Evolutionary conservation across 1,139 yeast genomes (phyloP).

Genomic region (Suhomyces bokatorum): DNA sequence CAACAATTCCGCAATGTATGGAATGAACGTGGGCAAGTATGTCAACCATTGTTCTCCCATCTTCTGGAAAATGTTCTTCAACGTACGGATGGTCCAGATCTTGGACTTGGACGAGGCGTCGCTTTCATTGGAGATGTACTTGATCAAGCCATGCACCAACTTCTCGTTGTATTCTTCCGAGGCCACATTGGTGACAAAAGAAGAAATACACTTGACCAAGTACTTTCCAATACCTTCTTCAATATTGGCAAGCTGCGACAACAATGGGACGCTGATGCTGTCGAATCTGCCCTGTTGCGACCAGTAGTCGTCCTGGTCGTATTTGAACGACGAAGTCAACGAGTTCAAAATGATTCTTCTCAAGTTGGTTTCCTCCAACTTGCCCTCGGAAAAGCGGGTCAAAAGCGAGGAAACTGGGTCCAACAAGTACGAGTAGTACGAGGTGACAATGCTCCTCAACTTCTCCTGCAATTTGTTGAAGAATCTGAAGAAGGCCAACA

Average conservation of each 20-base stretch:
- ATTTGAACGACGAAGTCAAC: slow-evolving; percentile 75
- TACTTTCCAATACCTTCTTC: slow-evolving; percentile 74
- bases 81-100: slow-evolving; percentile 79
- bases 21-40: slow-evolving; percentile 90
- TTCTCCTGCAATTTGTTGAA: slow-evolving; percentile 81
- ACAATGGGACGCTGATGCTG: slow-evolving; percentile 58
- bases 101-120: slow-evolving; percentile 44
- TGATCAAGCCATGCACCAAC: slow-evolving; percentile 41
- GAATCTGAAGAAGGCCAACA: slow-evolving; percentile 79
- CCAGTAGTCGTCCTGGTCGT: slow-evolving; percentile 95
- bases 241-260: slow-evolving; percentile 63
- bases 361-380: slow-evolving; percentile 52
- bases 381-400: slow-evolving; percentile 43
- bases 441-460: slow-evolving; percentile 82
- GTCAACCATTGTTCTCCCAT: slow-evolving; percentile 95
- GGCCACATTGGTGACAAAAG: slow-evolving; percentile 71
- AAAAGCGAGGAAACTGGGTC: slow-evolving; percentile 68
- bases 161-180: slow-evolving; percentile 78
- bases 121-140: slow-evolving; percentile 38
- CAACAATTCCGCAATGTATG: slow-evolving; percentile 88
- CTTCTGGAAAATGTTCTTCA: slow-evolving; percentile 82
- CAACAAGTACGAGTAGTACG: slow-evolving; percentile 80
- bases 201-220: slow-evolving; percentile 75
- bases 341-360: slow-evolving; percentile 74
- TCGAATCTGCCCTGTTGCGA: slow-evolving; percentile 84